Evolutionary conservation across 2,329 filamentous ascomycete genomes (phyloP).

Genomic region (Cladosporium sp.): DNA sequence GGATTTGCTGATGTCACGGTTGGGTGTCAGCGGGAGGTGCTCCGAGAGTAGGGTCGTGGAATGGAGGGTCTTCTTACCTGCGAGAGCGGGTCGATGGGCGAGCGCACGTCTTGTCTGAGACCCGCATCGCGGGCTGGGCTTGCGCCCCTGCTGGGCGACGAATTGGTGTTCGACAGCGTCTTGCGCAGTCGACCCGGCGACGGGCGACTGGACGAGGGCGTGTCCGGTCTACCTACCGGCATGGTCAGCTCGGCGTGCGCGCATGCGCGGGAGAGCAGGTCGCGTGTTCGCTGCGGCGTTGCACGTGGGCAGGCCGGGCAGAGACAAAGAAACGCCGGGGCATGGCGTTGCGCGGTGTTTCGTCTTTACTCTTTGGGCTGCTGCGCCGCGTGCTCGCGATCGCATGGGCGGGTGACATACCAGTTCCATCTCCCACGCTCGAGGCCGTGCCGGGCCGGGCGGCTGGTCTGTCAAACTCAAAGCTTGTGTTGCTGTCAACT

Average conservation of each 20-base stretch:
- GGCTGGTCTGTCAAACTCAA: slow-evolving; percentile 8
- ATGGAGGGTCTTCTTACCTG: slow-evolving; percentile 45
- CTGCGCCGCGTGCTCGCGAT: too few species aligned
- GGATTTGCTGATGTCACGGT: slow-evolving; percentile 41
- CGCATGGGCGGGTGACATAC: not conserved
- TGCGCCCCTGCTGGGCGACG: slow-evolving; percentile 14
- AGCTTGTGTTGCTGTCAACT: slow-evolving; percentile 6
- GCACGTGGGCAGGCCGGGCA: slow-evolving; percentile 3
- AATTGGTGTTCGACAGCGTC: slow-evolving; percentile 19
- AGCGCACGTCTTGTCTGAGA: slow-evolving; percentile 28
- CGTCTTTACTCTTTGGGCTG: too few species aligned
- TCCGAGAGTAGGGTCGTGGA: not conserved
- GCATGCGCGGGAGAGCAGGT: not conserved
- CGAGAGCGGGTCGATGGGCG: slow-evolving; percentile 60
- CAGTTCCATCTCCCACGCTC: slow-evolving; percentile 8
- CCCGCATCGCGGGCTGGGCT: slow-evolving; percentile 14
- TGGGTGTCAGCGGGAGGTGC: slow-evolving; percentile 14
- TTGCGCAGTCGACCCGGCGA: slow-evolving; percentile 21
- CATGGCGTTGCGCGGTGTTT: too few species aligned
- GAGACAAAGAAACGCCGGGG: not conserved
- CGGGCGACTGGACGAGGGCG: slow-evolving; percentile 15
- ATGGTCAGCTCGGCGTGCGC: slow-evolving; percentile 2
- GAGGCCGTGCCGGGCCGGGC: slow-evolving; percentile 10
- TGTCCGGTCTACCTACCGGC: slow-evolving; percentile 8
- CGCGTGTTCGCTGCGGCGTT: too few species aligned